phyloP scores from a whole-genome alignment of 106 monocot species.

The Hemerocallis citrina region DNA sequence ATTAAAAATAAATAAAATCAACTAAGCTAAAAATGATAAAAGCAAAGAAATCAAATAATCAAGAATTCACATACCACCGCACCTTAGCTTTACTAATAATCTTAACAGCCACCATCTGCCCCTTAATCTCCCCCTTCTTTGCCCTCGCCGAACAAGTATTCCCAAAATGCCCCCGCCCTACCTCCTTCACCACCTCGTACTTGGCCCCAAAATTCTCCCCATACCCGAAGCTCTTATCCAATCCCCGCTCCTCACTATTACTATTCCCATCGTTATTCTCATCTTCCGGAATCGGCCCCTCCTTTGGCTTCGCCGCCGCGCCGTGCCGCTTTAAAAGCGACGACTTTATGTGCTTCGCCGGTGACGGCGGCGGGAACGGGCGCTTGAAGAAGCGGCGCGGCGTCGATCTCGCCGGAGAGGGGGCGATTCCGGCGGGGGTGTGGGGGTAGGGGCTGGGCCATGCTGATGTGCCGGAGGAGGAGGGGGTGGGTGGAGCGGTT shows the following conservation, averaged over 20 bases:
- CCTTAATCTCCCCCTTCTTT: slow-evolving; percentile 65
- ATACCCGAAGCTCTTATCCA: slow-evolving; percentile 76
- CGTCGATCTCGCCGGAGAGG: slow-evolving; percentile 4
- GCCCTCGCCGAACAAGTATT: slow-evolving; percentile 59
- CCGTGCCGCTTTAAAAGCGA: slow-evolving; percentile 19
- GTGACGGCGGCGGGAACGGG: slow-evolving; percentile 45
- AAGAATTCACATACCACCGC: slow-evolving; percentile 20
- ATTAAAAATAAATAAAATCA: neutral
- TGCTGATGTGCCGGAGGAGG: neutral
- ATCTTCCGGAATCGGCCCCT: slow-evolving; percentile 49
- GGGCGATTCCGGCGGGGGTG: slow-evolving; percentile 1
- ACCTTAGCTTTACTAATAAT: slow-evolving; percentile 84
- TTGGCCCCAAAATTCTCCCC: slow-evolving; percentile 55
- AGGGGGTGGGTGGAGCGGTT: neutral
- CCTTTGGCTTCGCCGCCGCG: slow-evolving; percentile 18
- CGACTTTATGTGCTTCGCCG: slow-evolving; percentile 33
- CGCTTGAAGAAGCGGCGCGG: slow-evolving; percentile 45
- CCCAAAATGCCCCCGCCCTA: slow-evolving; percentile 73
- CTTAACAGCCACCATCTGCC: slow-evolving; percentile 63
- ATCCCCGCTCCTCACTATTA: slow-evolving; percentile 10
- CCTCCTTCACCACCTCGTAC: slow-evolving; percentile 78
- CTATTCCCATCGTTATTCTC: slow-evolving; percentile 5
- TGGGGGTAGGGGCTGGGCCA: slow-evolving; percentile 15
- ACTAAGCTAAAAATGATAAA: no score
- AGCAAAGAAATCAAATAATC: neutral